Percentiles rank a stretch among this genome's conserved stretches.
These are phyloP conservation scores for Gastrolobium bilobum DNA, from an alignment of 306 rosid genomes.

Conservation along the genomic window DNA sequence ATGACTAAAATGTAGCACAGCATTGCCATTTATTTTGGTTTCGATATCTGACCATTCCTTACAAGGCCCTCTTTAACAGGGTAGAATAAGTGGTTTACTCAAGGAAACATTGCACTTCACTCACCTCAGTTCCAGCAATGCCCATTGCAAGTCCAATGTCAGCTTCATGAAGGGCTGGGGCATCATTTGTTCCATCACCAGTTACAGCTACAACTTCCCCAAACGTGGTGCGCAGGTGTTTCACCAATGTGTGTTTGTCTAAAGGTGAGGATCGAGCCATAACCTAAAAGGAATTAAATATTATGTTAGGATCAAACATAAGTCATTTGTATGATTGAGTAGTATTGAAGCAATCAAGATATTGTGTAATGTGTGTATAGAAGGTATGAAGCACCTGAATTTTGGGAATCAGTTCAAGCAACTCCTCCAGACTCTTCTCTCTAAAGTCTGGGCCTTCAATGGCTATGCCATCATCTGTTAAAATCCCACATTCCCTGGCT, in stretches of 20 bases:
- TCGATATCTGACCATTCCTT: slow-evolving; percentile 18
- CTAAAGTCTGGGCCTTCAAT: slow-evolving; percentile 96
- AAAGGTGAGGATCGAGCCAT: slow-evolving; percentile 99
- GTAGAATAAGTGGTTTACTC: background rate
- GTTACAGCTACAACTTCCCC: slow-evolving; percentile 98
- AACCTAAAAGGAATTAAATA: slow-evolving; percentile 61
- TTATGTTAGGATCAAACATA: slow-evolving; percentile 40
- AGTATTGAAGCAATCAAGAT: slow-evolving; percentile 25
- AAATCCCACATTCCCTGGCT: slow-evolving; percentile 97
- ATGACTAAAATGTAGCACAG: slow-evolving; percentile 23
- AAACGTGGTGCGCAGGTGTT: slow-evolving; percentile 87
- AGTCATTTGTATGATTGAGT: slow-evolving; percentile 26
- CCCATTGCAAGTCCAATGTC: slow-evolving; percentile 99
- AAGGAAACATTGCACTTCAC: slow-evolving; percentile 43
- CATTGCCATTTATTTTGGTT: slow-evolving; percentile 17
- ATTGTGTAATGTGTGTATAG: background rate
- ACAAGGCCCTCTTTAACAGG: background rate
- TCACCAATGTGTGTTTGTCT: slow-evolving; percentile 92
- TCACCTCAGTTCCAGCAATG: slow-evolving; percentile 97
- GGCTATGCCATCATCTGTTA: slow-evolving; percentile 97
- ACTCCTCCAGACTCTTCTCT: slow-evolving; percentile 78
- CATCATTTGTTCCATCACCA: slow-evolving; percentile 99
- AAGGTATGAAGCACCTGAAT: slow-evolving; percentile 76
- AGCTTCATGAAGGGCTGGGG: slow-evolving; percentile 99
- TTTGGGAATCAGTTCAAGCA: slow-evolving; percentile 82